These are phyloP conservation scores for Colletotrichum lupini DNA, from an alignment of 2,329 filamentous ascomycete genomes.

Conservation along the genomic window DNA sequence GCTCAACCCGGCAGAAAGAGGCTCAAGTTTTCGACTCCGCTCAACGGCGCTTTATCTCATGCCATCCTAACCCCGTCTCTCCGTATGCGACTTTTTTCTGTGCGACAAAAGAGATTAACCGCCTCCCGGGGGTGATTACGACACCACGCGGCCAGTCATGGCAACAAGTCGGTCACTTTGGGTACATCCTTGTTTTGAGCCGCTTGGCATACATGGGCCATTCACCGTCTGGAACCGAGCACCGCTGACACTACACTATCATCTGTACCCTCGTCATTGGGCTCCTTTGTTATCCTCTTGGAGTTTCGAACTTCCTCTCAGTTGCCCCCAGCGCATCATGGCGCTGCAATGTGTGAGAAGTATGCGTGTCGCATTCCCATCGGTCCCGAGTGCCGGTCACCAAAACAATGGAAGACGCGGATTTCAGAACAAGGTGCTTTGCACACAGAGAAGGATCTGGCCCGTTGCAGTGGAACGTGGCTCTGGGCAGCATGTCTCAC, in stretches of 20 bases:
- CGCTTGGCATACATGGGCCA: constrained; percentile 33
- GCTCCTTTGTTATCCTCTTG: background rate
- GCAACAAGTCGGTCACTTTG: constrained; percentile 16
- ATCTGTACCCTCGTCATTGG: background rate
- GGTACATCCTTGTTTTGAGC: constrained; percentile 32
- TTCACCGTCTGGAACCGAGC: constrained; percentile 25
- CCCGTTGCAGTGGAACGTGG: constrained; percentile 20
- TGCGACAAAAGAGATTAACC: constrained; percentile 18
- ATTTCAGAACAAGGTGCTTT: background rate
- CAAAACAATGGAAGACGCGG: background rate
- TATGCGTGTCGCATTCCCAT: background rate
- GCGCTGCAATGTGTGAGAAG: background rate
- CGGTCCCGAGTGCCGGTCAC: background rate
- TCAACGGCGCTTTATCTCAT: background rate
- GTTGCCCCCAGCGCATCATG: background rate
- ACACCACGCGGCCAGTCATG: constrained; percentile 26
- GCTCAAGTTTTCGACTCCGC: background rate
- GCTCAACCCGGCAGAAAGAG: background rate
- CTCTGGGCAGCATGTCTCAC: constrained; percentile 19
- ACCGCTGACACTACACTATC: background rate
- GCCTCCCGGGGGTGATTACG: constrained; percentile 25
- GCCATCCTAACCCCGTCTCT: background rate
- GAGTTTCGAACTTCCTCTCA: background rate
- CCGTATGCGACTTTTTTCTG: constrained; percentile 18
- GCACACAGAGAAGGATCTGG: background rate